Evolutionary conservation across 2,329 filamentous ascomycete genomes (phyloP).

Genomic region (Berkeleyomyces basicola): DNA sequence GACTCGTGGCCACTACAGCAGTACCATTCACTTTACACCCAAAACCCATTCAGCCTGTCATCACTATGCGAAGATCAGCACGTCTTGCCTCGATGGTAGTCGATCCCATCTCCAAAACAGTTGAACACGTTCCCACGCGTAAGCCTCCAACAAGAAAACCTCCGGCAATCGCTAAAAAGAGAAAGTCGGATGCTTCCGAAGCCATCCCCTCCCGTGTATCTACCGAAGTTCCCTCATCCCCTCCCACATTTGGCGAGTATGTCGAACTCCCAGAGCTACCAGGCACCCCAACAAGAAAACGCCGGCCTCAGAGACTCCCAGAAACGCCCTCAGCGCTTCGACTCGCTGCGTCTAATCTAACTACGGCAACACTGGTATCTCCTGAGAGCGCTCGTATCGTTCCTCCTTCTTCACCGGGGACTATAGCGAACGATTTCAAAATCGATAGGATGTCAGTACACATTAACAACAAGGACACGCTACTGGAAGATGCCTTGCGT

Average conservation of each 20-base stretch:
- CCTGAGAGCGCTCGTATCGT: constrained; percentile 51
- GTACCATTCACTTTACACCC: background rate
- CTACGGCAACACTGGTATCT: constrained; percentile 56
- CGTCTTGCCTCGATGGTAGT: constrained; percentile 3
- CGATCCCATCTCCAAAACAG: background rate
- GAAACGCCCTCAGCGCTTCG: constrained; percentile 30
- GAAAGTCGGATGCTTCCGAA: background rate
- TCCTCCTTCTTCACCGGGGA: constrained; percentile 20
- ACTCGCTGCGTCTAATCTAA: constrained; percentile 44
- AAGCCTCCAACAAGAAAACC: background rate
- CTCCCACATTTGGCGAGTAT: background rate
- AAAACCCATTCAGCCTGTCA: background rate
- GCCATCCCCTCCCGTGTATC: background rate
- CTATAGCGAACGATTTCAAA: background rate
- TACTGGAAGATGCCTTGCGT: constrained; percentile 59
- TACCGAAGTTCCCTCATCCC: background rate
- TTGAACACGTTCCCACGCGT: background rate
- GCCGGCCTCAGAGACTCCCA: constrained; percentile 16
- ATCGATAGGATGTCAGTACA: background rate
- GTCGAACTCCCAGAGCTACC: background rate
- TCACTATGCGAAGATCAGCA: constrained; percentile 2
- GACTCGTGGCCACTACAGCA: background rate
- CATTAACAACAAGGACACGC: constrained; percentile 45
- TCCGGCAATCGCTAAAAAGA: background rate
- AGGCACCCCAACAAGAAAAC: constrained; percentile 18